Base-by-base conservation (phyloP, 2,329 filamentous ascomycete species). In the Colletotrichum aenigma region DNA sequence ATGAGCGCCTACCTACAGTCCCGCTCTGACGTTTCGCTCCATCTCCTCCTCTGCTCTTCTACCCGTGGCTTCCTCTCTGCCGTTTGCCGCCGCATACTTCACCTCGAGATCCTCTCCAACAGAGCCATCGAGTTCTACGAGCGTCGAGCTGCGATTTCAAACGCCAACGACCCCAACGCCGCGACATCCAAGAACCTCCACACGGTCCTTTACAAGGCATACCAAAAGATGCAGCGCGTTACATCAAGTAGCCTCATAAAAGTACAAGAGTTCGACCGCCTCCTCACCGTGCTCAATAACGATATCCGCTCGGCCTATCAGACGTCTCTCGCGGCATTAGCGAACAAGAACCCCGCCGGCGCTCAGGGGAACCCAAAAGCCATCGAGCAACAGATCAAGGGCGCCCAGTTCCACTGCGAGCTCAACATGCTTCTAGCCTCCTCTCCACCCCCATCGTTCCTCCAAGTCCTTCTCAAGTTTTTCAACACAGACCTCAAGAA, bases 51-150 rank as follows among this genome's bases (percentile, higher is more conserved):
- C 34, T 94, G 93, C 80, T 96, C 94, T 34, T 92, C 94, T 68
- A 93, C 93, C 13, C 91, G 95, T 15, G 91, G 92, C 24, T 93
- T 96, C 77, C 87, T 97, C 26, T 91, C 91, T 30, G 92, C 94
- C 34, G 88, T 92, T 64, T 94, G 92, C 82, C 92, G 92, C 55
- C 91, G 93, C 34, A 87, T 96, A 26, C 83, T 86, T 6, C 89
- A 92, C 77, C 85, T 94, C 78, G 88, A 92, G 70, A 78, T 78
- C 6, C 83, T 91, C 10, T 88, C 89, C 55, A 84, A 82, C 38
- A 84, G 86, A 56, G 88, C 90, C 3, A 87, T 89, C 13, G 85
- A 87, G 6, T 91, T 88, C 80, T 91, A 88, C 78, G 87, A 90
- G 75, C 83, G 81, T 66, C 81, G 83, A 69, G 73, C 77, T 52